Percentiles rank a stretch among this genome's conserved stretches.
These are phyloP conservation scores for Galeopsis tetrahit DNA, from an alignment of 257 asterid species.

Conservation along the genomic window DNA sequence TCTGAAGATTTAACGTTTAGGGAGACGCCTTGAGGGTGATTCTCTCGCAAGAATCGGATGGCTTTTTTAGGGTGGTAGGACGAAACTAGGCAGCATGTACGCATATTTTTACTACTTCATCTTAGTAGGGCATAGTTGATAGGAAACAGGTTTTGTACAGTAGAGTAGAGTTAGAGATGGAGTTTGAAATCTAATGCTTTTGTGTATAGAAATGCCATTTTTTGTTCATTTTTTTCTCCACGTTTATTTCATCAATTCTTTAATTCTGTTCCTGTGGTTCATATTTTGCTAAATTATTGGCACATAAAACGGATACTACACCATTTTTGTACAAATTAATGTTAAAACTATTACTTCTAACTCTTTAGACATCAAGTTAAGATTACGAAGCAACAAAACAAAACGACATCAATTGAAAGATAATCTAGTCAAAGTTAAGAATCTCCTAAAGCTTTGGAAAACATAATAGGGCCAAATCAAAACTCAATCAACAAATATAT, in stretches of 20 bases:
- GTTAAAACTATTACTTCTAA: too few species aligned
- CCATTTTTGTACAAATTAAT: too few species aligned
- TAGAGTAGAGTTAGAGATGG: constrained; percentile 9
- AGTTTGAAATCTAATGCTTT: constrained; percentile 2
- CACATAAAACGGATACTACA: too few species aligned
- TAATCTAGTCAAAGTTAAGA: too few species aligned
- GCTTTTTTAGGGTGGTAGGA: background rate
- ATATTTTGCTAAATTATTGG: too few species aligned
- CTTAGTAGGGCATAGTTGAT: background rate
- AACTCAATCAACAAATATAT: constrained; percentile 42
- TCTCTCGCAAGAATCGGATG: constrained; percentile 19
- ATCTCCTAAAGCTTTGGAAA: background rate
- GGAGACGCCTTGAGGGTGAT: constrained; percentile 19
- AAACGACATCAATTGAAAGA: too few species aligned
- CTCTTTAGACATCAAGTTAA: too few species aligned
- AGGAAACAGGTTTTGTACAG: background rate
- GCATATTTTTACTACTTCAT: background rate
- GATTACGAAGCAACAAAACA: too few species aligned
- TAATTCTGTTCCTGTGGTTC: too few species aligned
- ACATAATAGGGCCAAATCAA: background rate
- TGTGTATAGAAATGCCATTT: background rate
- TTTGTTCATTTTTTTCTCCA: too few species aligned
- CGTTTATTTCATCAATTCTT: background rate
- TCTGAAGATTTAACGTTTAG: constrained; percentile 30
- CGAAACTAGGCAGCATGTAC: constrained; percentile 5